Base-by-base conservation (phyloP, 2,329 filamentous ascomycete genomes). In the Pleurostoma richardsiae region DNA sequence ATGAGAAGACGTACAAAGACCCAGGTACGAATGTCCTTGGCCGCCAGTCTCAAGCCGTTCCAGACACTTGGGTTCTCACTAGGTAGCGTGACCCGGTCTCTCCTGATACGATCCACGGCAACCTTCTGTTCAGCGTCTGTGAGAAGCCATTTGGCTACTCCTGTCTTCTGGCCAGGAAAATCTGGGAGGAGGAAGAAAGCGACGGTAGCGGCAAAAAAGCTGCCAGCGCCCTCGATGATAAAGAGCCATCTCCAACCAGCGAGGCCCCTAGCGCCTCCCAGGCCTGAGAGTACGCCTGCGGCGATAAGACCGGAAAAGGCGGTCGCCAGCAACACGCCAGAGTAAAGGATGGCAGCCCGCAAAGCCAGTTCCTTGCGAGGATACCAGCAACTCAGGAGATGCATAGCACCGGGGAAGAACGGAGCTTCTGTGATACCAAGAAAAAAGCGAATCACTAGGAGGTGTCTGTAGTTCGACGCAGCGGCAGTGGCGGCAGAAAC, bases 261-360 rank as follows among this genome's bases (percentile, higher is more conserved):
- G 4, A 54, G 36, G 26, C 51, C 51, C 7, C 40, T 7, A 28
- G 46, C 40, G 4, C 51, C 69, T 5, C 66, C 63, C 7, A 74
- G 42, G n/a, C 63, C 64, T 0, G 67, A 68, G 0, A 78, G 55
- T 3, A 80, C 72, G 0, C 67, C 74, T 0, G 76, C 76, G 0
- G 71, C 76, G 3, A 75, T 62, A 10, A 78, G 61, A 0, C 75
- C 74, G 0, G 74, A 73, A 54, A 78, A 78, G 42, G 72, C 71
- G 46, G 75, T 76, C 1, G 73, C 73, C 0, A 80, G 52, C 0
- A 71, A 68, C 46, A 64, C 70, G 8, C 72, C 72, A 0, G 66
- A 64, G 44, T 74, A 76, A 42, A 75, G 70, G 60, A 69, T 69
- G 5, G 72, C 68, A 45, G 74, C 73, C 1, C 73, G 62, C 39